Evolutionary conservation across 345 rosid genomes (phyloP).

Genomic region (Luvunga scandens): DNA sequence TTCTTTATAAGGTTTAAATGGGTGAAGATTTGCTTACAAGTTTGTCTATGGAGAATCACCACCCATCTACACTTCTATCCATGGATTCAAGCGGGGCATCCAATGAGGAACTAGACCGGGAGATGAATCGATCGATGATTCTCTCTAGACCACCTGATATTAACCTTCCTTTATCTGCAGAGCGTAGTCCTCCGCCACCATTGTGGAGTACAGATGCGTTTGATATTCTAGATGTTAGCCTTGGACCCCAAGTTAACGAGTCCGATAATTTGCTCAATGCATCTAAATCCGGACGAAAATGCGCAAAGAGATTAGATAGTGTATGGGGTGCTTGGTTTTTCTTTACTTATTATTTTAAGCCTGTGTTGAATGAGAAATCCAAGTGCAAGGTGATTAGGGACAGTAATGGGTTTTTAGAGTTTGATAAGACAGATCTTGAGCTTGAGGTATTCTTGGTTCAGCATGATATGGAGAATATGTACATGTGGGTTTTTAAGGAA

Average conservation of each 20-base stretch:
- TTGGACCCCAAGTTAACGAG: conserved; percentile 44
- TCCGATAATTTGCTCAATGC: conserved; percentile 30
- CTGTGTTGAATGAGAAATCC: conserved; percentile 53
- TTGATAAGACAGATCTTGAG: conserved; percentile 47
- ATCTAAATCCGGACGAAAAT: conserved; percentile 43
- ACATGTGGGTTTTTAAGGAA: conserved; percentile 60
- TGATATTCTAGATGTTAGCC: conserved; percentile 46
- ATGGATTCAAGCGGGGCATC: conserved; percentile 45
- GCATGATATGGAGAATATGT: conserved; percentile 64
- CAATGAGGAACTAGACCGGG: conserved; percentile 46
- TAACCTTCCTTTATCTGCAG: conserved; percentile 47
- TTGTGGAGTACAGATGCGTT: conserved; percentile 43
- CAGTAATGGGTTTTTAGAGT: conserved; percentile 40
- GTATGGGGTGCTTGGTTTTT: conserved; percentile 68
- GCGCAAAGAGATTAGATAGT: conserved; percentile 49
- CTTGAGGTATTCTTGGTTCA: conserved; percentile 54
- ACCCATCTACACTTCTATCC: conserved; percentile 45
- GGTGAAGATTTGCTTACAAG: conserved; percentile 46
- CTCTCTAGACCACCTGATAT: conserved; percentile 52
- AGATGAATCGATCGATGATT: conserved; percentile 36
- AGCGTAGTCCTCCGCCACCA: conserved; percentile 37
- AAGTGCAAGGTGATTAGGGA: conserved; percentile 47
- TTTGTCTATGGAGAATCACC: conserved; percentile 50
- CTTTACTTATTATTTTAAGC: conserved; percentile 55
- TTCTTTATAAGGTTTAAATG: conserved; percentile 22